phyloP scores from a whole-genome alignment of 1,139 yeast species.

The Chernovozyma aurita region DNA sequence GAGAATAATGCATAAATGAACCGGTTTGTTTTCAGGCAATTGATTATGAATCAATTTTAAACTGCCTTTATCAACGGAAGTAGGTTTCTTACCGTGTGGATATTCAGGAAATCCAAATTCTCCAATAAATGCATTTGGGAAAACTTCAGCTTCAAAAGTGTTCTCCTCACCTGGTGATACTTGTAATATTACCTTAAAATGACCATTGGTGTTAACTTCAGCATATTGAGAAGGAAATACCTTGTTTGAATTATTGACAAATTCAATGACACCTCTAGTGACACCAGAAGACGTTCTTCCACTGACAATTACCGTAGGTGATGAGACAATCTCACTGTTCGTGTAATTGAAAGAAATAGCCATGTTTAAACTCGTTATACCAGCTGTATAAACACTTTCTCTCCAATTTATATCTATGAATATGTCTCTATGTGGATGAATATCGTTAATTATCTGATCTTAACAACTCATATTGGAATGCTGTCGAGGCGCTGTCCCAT shows the following conservation, averaged over 20 bases:
- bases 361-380: too few relatives aligned
- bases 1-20: slow-evolving; percentile 72
- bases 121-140: slow-evolving; percentile 23
- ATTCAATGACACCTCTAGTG: slow-evolving; percentile 24
- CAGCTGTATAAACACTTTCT: too few relatives aligned
- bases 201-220: slow-evolving; percentile 58
- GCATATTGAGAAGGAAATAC: slow-evolving; percentile 67
- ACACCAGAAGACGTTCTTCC: slow-evolving; percentile 23
- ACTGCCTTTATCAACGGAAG: slow-evolving; percentile 21
- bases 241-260: slow-evolving; percentile 35
- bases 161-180: slow-evolving; percentile 61
- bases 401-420: too few relatives aligned
- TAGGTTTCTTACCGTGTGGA: slow-evolving; percentile 11
- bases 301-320: slow-evolving; percentile 37
- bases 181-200: slow-evolving; percentile 73
- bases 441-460: too few relatives aligned
- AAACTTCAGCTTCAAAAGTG: slow-evolving; percentile 27
- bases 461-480: too few relatives aligned
- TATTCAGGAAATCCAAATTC: slow-evolving; percentile 27
- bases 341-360: slow-evolving; percentile 29
- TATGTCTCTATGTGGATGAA: too few relatives aligned
- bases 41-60: slow-evolving; percentile 51
- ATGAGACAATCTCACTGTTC: slow-evolving; percentile 36
- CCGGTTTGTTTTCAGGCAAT: slow-evolving; percentile 64
- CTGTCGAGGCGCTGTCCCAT: too few relatives aligned